Base-by-base conservation (phyloP, 2,329 filamentous ascomycete species). In the Boeremia exigua region DNA sequence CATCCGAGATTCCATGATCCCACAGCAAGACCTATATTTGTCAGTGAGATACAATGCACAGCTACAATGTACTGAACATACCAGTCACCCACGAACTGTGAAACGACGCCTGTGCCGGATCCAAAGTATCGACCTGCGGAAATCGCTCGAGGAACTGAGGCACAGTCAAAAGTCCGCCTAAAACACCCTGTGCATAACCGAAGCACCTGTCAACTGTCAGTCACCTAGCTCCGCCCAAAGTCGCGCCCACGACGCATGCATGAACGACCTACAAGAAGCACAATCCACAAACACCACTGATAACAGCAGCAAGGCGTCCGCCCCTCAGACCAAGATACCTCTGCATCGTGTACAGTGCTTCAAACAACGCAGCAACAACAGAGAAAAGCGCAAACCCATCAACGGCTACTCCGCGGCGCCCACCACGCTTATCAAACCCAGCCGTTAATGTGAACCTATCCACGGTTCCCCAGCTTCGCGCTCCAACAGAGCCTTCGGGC, bases 101-200 rank as follows among this genome's bases (percentile, higher is more conserved):
- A 6, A 63, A 64, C 0, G 62, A 60, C 29, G 37, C 38, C 23
- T 37, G 34, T 4, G 43, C 43, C 11, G 65, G 48, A 32, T 61
- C 61, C 28, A 71, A 54, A 12, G 65, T 66, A 44, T 72, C 61
- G 12, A 72, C 47, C 40, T 66, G 64, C 14, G 69, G 69, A 45
- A 70, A 72, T 27, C 55, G 55, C 14, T 63, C 65, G 3, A 86
- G 77, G 65, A 89, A 90, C 14, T 81, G 79, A 23, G 83, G 78
- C 67, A 92, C 83, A 7, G 88, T 91, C 59, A 94, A 79, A 59
- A 94, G 86, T 38, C 71, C 71, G 19, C 71, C 89, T 81, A 90
- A 90, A 9, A 91, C 88, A 69, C 89, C 89, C 58, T 79, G 71
- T 63, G 91, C 88, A 86, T 84, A 85, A 36, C 83, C 83, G 61